phyloP scores from a whole-genome alignment of 192 early-diverging fungal genomes.

The Rhizophagus sp. region DNA sequence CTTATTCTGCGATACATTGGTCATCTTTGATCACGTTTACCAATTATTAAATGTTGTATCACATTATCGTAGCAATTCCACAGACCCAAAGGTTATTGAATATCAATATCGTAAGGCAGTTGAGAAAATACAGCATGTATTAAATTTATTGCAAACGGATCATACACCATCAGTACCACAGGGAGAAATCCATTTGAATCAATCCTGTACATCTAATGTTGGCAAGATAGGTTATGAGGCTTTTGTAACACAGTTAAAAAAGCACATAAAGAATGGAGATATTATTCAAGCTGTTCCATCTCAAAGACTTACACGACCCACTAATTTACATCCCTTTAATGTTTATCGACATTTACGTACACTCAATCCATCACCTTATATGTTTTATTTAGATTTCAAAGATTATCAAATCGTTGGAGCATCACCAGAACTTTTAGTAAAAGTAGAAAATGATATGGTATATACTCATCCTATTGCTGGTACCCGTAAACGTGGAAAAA shows the following conservation, averaged over 20 bases:
- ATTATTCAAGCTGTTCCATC: conserved; percentile 98
- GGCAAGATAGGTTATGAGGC: conserved; percentile 87
- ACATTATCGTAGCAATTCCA: conserved; percentile 73
- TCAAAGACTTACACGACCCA: conserved; percentile 84
- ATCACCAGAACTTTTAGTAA: conserved; percentile 96
- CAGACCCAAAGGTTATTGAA: conserved; percentile 55
- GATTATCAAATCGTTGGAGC: conserved; percentile 96
- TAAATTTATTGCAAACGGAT: conserved; percentile 70
- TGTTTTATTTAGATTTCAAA: conserved; percentile 97
- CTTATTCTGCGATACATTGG: conserved; percentile 92
- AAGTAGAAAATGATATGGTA: conserved; percentile 81
- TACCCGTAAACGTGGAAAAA: conserved; percentile 88
- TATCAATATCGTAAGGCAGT: conserved; percentile 70
- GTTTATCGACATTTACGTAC: conserved; percentile 94
- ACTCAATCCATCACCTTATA: conserved; percentile 98
- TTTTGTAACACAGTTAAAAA: conserved; percentile 86
- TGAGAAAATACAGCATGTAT: conserved; percentile 66
- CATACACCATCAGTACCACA: conserved; percentile 80
- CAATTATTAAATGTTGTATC: conserved; percentile 90
- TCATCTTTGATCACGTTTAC: conserved; percentile 95
- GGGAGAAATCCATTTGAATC: conserved; percentile 62
- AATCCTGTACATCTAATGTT: conserved; percentile 81
- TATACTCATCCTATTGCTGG: conserved; percentile 98
- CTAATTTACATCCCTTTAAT: conserved; percentile 95
- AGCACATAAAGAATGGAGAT: conserved; percentile 93